phyloP scores from a whole-genome alignment of 1,139 yeast species.

The Yamadazyma sp. region DNA sequence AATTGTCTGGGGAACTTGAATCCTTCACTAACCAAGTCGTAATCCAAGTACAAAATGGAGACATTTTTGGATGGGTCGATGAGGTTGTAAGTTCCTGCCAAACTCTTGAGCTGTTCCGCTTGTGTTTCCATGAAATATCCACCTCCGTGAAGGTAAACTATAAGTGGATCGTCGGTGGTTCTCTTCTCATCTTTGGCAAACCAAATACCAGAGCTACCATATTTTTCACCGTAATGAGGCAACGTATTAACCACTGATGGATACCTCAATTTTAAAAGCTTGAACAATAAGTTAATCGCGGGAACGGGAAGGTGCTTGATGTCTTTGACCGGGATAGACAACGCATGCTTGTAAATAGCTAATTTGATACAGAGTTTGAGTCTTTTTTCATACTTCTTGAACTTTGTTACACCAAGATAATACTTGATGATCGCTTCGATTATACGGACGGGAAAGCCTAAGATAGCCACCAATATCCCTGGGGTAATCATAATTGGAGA shows the following conservation, averaged over 20 bases:
- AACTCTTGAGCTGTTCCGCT: conserved; percentile 32
- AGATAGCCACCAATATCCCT: conserved; percentile 4
- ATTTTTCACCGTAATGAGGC: conserved; percentile 35
- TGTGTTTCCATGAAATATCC: conserved; percentile 40
- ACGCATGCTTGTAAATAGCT: conserved; percentile 19
- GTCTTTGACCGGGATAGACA: conserved; percentile 19
- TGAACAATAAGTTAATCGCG: conserved; percentile 8
- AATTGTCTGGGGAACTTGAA: conserved; percentile 36
- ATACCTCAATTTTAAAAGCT: conserved; percentile 1
- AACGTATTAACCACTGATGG: conserved; percentile 10
- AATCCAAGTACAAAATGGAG: conserved; percentile 39
- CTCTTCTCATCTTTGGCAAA: conserved; percentile 29
- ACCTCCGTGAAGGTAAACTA: conserved; percentile 45
- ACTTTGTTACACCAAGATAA: conserved; percentile 19
- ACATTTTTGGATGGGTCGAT: conserved; percentile 26
- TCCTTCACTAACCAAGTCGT: conserved; percentile 35
- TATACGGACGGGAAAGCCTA: conserved; percentile 12
- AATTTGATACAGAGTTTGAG: conserved; percentile 20
- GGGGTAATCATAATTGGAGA: conserved; percentile 9
- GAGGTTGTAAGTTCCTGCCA: conserved; percentile 30
- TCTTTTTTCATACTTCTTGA: conserved; percentile 20
- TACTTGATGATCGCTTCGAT: conserved; percentile 16
- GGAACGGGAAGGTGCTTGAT: conserved; percentile 7
- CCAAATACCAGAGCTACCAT: conserved; percentile 39
- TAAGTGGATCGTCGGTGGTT: conserved; percentile 31